A percentile compares a stretch with the other conserved stretches of the same genome.
phyloP scores from a whole-genome alignment of 2,329 filamentous ascomycete species.

The Pseudopithomyces maydicus region DNA sequence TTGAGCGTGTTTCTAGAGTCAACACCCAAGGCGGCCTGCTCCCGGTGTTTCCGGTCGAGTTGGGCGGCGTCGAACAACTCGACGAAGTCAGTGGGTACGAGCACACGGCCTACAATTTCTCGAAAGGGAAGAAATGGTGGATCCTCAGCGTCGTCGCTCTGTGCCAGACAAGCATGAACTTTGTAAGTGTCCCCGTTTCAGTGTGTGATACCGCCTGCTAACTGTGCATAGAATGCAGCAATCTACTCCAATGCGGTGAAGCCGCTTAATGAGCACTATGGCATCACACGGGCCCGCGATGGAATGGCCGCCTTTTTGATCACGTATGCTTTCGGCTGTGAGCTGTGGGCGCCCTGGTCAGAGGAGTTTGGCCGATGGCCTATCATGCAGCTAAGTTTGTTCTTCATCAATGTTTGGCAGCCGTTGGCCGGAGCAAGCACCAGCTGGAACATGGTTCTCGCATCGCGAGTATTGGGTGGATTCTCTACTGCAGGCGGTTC shows the following conservation, averaged over 20 bases:
- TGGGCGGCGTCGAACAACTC: slow-evolving; percentile 4
- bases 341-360: slow-evolving; percentile 78
- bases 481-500: slow-evolving; percentile 62
- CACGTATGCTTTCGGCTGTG: slow-evolving; percentile 80
- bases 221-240: slow-evolving; percentile 50
- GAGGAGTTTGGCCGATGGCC: slow-evolving; percentile 80
- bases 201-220: slow-evolving; percentile 49
- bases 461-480: slow-evolving; percentile 52
- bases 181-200: slow-evolving; percentile 35
- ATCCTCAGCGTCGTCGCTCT: slow-evolving; percentile 56
- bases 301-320: slow-evolving; percentile 46
- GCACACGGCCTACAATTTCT: slow-evolving; percentile 49
- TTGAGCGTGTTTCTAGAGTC: neutral
- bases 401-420: slow-evolving; percentile 72
- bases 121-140: slow-evolving; percentile 56
- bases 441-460: slow-evolving; percentile 70
- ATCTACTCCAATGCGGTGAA: slow-evolving; percentile 57
- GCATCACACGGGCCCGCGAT: slow-evolving; percentile 22
- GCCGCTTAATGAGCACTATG: slow-evolving; percentile 63
- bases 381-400: slow-evolving; percentile 71
- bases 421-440: slow-evolving; percentile 65
- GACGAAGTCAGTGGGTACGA: slow-evolving; percentile 24
- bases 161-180: slow-evolving; percentile 54
- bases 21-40: neutral
- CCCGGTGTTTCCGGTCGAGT: neutral